Evolutionary conservation across 495 filamentous ascomycete genomes (phyloP), one percentile per base, ranked within the genome.

Genomic region (Trypethelium eluteriae): DNA sequence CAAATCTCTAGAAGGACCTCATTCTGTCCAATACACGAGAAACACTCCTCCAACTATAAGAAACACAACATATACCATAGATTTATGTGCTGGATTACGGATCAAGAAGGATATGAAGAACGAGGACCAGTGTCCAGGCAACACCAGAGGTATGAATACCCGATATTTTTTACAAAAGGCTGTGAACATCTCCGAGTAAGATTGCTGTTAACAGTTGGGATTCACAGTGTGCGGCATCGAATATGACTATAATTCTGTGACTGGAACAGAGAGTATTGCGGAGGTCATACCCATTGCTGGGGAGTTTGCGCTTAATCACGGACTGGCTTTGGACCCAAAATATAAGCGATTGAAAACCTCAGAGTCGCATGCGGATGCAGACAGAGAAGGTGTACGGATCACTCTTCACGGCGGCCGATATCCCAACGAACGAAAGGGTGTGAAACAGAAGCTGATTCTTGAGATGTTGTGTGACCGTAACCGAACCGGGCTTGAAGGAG

Each of bases 11-110:
- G 82, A 80, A 41, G 92, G 91, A 35, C 87, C 90, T n/a, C 88
- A 91, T 73, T 84, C 84, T n/a, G 80, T 95, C 36, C 83, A 85
- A 44, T 82, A 84, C 66, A 76, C 77, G 62, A 76, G 81, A 56
- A 78, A 83, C 35, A 75, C 77, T 2, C 72, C 73, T 47, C 84
- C 81, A 0, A 78, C 72, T 2, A 79, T 70, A 62, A 70, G 76
- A 38, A 96, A 96, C 72, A 91, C 86, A 6, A 96, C 90, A 9
- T 96, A 93, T 77, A 90, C 89, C n/a, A 74, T 98, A 44, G 90
- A 97, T 70, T 82, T 96, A 62, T 98, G 94, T 76, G 77, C 78
- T 44, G 79, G 81, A 18, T 77, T 98, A 53, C 79, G 79, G 66
- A 79, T 81, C 64, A 81, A 79, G 39, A 81, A 81, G 49, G 80